A percentile compares a stretch with the other conserved stretches of the same genome.
Conservation (phyloP, 352 stramenopile genomes). For the Discostella stelligera region DNA sequence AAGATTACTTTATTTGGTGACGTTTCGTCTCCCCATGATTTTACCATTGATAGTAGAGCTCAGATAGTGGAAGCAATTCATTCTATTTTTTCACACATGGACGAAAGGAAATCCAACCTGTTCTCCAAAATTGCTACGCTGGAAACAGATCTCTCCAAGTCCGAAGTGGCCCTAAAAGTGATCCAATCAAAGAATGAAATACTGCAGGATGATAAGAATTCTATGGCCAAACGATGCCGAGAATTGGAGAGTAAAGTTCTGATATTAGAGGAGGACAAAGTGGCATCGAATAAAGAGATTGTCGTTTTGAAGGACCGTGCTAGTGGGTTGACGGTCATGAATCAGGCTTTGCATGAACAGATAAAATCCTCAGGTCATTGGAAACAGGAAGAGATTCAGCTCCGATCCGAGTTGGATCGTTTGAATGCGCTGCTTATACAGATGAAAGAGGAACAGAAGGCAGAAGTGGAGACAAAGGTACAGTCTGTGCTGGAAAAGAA, state of each 20-base stretch:
- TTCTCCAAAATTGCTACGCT: conserved; percentile 22
- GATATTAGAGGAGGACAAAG: conserved; percentile 40
- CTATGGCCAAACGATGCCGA: conserved; percentile 27
- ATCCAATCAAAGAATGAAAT: conserved; percentile 40
- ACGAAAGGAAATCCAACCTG: conserved; percentile 34
- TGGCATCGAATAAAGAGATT: conserved; percentile 19
- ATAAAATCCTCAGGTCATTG: conserved; percentile 18
- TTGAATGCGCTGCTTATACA: conserved; percentile 26
- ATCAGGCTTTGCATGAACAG: conserved; percentile 49
- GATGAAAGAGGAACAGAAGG: conserved; percentile 30
- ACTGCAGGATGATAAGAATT: conserved; percentile 37
- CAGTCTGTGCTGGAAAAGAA: conserved; percentile 44
- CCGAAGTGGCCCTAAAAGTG: conserved; percentile 36
- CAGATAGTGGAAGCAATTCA: conserved; percentile 29
- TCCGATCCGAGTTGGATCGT: conserved; percentile 28
- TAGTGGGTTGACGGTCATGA: conserved; percentile 52
- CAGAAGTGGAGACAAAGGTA: conserved; percentile 35
- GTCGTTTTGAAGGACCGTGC: conserved; percentile 41
- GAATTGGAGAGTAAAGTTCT: conserved; percentile 35
- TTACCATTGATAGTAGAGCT: conserved; percentile 1
- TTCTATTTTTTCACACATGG: conserved; percentile 38
- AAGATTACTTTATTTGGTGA: conserved; percentile 31
- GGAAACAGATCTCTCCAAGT: conserved; percentile 35
- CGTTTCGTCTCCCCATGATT: not conserved
- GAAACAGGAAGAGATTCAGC: conserved; percentile 23